Percentiles rank a stretch among this genome's conserved stretches.
Evolutionary conservation across 345 rosid species (phyloP).

Genomic region (Boechera retrofracta): DNA sequence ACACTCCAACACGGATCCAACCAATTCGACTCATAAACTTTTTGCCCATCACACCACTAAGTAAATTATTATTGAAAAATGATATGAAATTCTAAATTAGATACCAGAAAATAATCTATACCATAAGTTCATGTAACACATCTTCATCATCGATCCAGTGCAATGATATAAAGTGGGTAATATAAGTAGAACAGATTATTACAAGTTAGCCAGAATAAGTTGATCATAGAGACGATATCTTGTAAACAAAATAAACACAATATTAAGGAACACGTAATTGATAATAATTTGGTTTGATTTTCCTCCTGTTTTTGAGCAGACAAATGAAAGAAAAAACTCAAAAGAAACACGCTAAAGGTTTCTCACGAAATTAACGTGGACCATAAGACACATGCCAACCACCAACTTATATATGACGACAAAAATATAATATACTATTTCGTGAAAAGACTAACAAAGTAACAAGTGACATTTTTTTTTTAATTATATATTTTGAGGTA

Average conservation of each 20-base stretch:
- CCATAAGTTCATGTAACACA: not conserved
- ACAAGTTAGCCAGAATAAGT: conserved; percentile 24
- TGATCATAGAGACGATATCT: conserved; percentile 14
- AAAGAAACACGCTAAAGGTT: conserved; percentile 39
- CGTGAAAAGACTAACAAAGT: conserved; percentile 24
- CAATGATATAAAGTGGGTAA: not conserved
- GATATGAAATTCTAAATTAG: not conserved
- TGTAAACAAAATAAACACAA: conserved; percentile 21
- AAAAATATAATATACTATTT: conserved; percentile 25
- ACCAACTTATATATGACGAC: conserved; percentile 38
- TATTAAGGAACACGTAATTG: conserved; percentile 27
- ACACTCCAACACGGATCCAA: not conserved
- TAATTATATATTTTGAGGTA: not conserved
- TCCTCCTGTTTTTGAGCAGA: conserved; percentile 15
- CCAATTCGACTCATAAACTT: conserved; percentile 15
- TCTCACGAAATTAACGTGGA: conserved; percentile 43
- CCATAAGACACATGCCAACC: conserved; percentile 29
- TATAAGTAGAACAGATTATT: conserved; percentile 24
- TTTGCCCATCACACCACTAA: not conserved
- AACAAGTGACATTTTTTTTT: conserved; percentile 19
- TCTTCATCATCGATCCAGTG: not conserved
- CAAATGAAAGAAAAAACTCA: conserved; percentile 25
- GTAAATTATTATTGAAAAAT: not conserved
- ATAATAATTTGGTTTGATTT: conserved; percentile 11
- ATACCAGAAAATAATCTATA: not conserved